A percentile compares a stretch with the other conserved stretches of the same genome.
Evolutionary conservation across 2,329 filamentous ascomycete genomes (phyloP).

Genomic region (Aspergillus sp.): DNA sequence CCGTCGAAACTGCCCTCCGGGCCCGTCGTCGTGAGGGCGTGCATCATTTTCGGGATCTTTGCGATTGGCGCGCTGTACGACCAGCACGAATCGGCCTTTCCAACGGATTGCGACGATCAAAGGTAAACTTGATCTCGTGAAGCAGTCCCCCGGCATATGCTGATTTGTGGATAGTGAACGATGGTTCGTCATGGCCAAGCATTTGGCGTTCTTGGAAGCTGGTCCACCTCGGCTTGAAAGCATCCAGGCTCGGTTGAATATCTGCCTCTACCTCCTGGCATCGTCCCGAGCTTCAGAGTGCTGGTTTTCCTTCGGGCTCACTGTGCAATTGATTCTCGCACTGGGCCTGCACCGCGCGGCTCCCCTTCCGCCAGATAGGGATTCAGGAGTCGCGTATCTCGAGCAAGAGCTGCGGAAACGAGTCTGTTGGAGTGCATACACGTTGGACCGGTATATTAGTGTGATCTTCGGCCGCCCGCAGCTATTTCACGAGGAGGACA

Average conservation of each 20-base stretch:
- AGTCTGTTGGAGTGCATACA: background rate
- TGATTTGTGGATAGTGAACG: background rate
- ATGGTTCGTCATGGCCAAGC: background rate
- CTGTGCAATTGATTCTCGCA: background rate
- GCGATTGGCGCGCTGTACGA: background rate
- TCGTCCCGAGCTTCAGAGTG: slow-evolving; percentile 35
- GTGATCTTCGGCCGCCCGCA: background rate
- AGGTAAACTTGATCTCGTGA: background rate
- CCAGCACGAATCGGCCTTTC: background rate
- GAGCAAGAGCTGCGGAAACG: background rate
- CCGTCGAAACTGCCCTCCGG: background rate
- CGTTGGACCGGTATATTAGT: background rate
- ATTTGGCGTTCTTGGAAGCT: slow-evolving; percentile 4
- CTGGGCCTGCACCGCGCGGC: background rate
- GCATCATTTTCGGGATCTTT: background rate
- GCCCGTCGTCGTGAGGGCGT: background rate
- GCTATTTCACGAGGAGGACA: background rate
- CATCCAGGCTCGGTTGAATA: slow-evolving; percentile 1
- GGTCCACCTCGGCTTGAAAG: slow-evolving; percentile 13
- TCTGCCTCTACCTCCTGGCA: slow-evolving; percentile 34
- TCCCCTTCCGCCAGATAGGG: background rate
- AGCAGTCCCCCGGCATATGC: background rate
- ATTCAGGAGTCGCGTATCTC: background rate
- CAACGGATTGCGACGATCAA: background rate
- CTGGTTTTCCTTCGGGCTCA: background rate